Base-by-base conservation (phyloP, 2,329 filamentous ascomycete species). In the Xylariaceae sp. region DNA sequence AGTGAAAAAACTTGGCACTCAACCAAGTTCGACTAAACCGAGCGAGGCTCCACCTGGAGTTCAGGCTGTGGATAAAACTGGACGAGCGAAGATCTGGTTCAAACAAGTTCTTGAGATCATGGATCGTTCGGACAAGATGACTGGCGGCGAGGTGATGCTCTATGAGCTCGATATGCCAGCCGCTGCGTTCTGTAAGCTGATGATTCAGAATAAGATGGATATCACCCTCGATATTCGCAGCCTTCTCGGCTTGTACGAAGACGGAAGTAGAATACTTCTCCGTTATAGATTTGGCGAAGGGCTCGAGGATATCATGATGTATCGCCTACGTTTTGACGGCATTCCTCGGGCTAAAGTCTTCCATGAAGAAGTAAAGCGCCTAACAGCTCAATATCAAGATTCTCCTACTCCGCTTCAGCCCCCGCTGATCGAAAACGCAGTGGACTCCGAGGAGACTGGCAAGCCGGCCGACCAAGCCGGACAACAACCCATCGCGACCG, bases 211-310 rank as follows among this genome's bases (percentile, higher is more conserved):
- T 2, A 9, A 18, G 18, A 55, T 47, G 10, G 42, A 57, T n/a
- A 57, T 51, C 1, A 62, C 57, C n/a, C 66, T 62, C 4, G 65
- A 69, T 49, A 48, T 69, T 5, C 62, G 67, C 15, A 44, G 55
- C 17, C 57, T 64, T 10, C 23, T 67, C 8, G 15, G 34, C 3
- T 30, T 58, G 8, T 42, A 57, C 9, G 10, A n/a, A 0, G 47
- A 49, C 47, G 64, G 61, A 45, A 66, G 63, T 23, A 51, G 6
- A 17, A 49, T 53, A 3, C 52, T 49, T 7, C 23, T 67, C 30
- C 66, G 66, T 23, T 23, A 11, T 54, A 63, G 35, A 35, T 9
- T 51, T 11, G 13, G 17, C 55, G 23, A 35, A 51, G 6, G 45
- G 13, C 11, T 5, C 23, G 18, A 39, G 4, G 23, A n/a, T 45